phyloP scores from a whole-genome alignment of 2,329 filamentous ascomycete genomes.

The Plenodomus lindquistii region DNA sequence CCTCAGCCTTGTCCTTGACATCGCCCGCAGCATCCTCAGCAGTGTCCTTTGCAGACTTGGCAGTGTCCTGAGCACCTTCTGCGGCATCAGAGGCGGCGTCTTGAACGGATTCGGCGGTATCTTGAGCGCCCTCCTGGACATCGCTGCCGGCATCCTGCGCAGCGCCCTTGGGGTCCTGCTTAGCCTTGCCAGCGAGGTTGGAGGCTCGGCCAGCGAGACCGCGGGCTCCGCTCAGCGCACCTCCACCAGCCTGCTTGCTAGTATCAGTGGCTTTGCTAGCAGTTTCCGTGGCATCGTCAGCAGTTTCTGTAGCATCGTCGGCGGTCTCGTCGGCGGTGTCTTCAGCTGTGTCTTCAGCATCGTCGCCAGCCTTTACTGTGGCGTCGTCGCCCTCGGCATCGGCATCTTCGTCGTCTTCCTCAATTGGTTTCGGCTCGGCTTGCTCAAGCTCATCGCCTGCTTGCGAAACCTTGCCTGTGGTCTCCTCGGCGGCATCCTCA shows the following conservation, averaged over 20 bases:
- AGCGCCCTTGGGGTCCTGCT: constrained; percentile 43
- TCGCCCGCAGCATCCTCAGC: constrained; percentile 25
- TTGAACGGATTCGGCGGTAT: constrained; percentile 31
- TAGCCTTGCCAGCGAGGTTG: constrained; percentile 50
- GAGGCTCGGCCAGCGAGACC: constrained; percentile 53
- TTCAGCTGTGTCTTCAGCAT: constrained; percentile 46
- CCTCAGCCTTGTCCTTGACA: constrained; percentile 43
- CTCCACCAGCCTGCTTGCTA: constrained; percentile 41
- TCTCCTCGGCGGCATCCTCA: constrained; percentile 42
- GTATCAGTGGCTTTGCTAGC: constrained; percentile 41
- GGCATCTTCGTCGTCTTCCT: constrained; percentile 43
- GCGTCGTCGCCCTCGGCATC: constrained; percentile 40
- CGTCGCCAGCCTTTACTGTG: constrained; percentile 51
- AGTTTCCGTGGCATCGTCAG: constrained; percentile 45
- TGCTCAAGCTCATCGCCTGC: constrained; percentile 51
- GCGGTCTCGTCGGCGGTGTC: constrained; percentile 45
- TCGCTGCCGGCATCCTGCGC: constrained; percentile 44
- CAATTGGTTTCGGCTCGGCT: constrained; percentile 52
- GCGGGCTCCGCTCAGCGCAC: constrained; percentile 50
- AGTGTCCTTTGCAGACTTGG: constrained; percentile 31
- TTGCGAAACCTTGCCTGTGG: constrained; percentile 53
- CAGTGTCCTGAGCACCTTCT: constrained; percentile 36
- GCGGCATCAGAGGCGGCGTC: constrained; percentile 41
- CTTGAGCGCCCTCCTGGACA: constrained; percentile 41
- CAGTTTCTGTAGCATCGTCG: constrained; percentile 45